Evolutionary conservation across 441 rosid genomes (phyloP), one percentile per base, ranked within the genome.

Genomic region (Croton setiger): DNA sequence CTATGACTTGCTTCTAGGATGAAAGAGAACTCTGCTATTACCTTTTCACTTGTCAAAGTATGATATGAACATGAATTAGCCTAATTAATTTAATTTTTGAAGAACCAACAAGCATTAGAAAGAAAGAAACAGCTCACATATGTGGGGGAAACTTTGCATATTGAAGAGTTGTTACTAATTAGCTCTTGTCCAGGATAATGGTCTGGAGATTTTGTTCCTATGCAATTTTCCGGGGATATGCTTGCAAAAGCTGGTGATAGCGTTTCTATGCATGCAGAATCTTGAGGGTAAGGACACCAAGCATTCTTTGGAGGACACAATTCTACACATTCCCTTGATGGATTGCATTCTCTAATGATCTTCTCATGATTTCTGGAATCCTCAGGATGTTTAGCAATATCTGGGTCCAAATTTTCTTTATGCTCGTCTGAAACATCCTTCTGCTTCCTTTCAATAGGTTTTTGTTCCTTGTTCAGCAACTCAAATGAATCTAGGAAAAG

Each of bases 401-500:
- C 66, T 43, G 68, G 64, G 64, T 78, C 76, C 75, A 71, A 54
- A 58, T 67, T 77, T 63, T 62, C 68, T 52, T 36, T 70, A 10
- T 54, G 67, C 47, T 54, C 71, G 43, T 70, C 75, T 56, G 44
- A 41, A 69, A 43, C 56, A 39, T 18, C 51, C 20, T 72, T 70
- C 45, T 67, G 71, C 70, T 72, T 78, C 75, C 36, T 62, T 51
- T 72, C 75, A 55, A 63, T 49, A 57, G 70, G 55, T 64, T 44
- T 68, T 36, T 69, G 66, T 13, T 71, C 74, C 72, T 82, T 75
- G 72, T 72, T 71, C 61, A 20, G 61, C 74, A 68, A 36, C 57
- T 67, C 75, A 58, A 72, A 74, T 69, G 75, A 75, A 54, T 63
- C 82, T 77, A 69, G 62, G 57, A 12, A 59, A 36, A 55, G 51